phyloP scores from a whole-genome alignment of 2,329 filamentous ascomycete species.

The Colletotrichum neosansevieriae region DNA sequence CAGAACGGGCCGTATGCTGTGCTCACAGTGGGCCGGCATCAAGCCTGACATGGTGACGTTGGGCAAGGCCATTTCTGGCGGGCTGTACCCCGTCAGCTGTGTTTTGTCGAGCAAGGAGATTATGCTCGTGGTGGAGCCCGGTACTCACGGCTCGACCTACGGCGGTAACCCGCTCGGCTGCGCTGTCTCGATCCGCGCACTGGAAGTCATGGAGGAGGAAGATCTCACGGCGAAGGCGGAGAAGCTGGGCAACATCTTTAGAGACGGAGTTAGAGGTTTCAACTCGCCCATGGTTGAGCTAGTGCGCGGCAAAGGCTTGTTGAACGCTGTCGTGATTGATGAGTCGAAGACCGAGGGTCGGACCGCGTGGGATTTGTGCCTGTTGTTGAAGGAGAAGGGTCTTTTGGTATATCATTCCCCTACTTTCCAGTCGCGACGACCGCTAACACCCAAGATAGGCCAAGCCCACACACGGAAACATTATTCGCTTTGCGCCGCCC shows the following conservation, averaged over 20 bases:
- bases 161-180: conserved; percentile 96
- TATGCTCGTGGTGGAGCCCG: conserved; percentile 96
- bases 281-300: conserved; percentile 83
- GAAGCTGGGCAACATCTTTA: conserved; percentile 83
- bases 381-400: conserved; percentile 95
- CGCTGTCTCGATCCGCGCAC: conserved; percentile 92
- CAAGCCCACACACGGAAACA: conserved; percentile 98
- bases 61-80: conserved; percentile 97
- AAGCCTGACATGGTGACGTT: conserved; percentile 95
- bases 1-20: conserved; percentile 92
- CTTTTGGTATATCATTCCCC: conserved; percentile 72
- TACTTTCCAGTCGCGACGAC: neutral
- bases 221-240: conserved; percentile 83
- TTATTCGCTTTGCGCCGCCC: conserved; percentile 97
- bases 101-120: conserved; percentile 90
- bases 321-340: conserved; percentile 97
- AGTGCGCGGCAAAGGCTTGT: conserved; percentile 90
- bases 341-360: conserved; percentile 87
- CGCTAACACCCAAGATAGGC: conserved; percentile 68
- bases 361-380: conserved; percentile 95
- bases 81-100: conserved; percentile 98
- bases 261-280: conserved; percentile 80
- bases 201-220: conserved; percentile 95
- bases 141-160: conserved; percentile 98
- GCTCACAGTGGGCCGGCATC: conserved; percentile 93